A percentile compares a stretch with the other conserved stretches of the same genome.
phyloP scores from a whole-genome alignment of 768 basidiomycete species.

The Kwoniella newhampshirensis region DNA sequence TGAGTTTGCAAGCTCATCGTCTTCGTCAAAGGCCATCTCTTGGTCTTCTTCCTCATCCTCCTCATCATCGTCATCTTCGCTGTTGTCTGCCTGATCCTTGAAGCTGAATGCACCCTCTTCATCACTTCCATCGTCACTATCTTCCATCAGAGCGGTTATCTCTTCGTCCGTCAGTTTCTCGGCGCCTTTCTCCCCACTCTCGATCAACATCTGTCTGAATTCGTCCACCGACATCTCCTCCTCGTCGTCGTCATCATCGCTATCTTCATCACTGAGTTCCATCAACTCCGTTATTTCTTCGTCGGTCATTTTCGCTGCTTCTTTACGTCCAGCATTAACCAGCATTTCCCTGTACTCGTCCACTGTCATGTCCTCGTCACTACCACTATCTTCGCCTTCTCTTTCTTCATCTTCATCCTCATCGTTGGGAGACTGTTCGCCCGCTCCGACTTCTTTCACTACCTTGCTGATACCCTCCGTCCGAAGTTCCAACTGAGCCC shows the following conservation, averaged over 20 bases:
- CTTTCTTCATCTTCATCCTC: constrained; percentile 51
- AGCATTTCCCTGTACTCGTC: constrained; percentile 28
- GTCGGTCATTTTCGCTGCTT: constrained; percentile 11
- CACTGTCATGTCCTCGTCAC: constrained; percentile 49
- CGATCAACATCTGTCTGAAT: constrained; percentile 23
- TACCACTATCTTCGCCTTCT: constrained; percentile 51
- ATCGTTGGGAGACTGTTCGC: constrained; percentile 42
- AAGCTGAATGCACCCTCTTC: constrained; percentile 21
- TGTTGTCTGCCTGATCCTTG: constrained; percentile 23
- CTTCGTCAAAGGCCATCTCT: constrained; percentile 29
- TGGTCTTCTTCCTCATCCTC: constrained; percentile 56
- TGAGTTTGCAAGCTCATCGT: constrained; percentile 43
- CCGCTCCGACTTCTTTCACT: constrained; percentile 66
- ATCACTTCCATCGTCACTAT: constrained; percentile 25
- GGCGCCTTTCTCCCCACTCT: constrained; percentile 7
- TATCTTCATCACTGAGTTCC: constrained; percentile 39
- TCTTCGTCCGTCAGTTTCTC: constrained; percentile 6
- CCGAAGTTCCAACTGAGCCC: constrained; percentile 89
- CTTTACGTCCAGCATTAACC: constrained; percentile 25
- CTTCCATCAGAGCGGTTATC: background rate
- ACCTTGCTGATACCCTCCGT: constrained; percentile 68
- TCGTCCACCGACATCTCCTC: constrained; percentile 45
- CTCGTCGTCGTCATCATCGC: constrained; percentile 50
- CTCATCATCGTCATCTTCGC: constrained; percentile 23
- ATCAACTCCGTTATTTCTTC: constrained; percentile 16